phyloP scores from a whole-genome alignment of 139 green algal genomes.

The Chlorella sp. region DNA sequence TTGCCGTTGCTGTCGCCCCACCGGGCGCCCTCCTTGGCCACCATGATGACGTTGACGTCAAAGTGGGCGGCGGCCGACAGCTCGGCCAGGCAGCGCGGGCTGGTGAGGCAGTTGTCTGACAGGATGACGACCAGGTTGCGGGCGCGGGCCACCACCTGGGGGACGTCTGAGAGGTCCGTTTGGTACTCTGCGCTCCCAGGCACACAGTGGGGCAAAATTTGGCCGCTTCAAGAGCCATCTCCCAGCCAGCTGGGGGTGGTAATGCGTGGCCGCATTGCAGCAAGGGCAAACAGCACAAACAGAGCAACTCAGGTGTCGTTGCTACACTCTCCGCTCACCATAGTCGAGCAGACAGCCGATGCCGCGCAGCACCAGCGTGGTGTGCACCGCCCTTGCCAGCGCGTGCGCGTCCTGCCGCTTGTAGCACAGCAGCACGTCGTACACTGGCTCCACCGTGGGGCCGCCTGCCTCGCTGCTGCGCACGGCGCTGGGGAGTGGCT shows the following conservation, averaged over 20 bases:
- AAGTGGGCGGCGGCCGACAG: neutral
- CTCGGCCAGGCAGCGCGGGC: constrained; percentile 8
- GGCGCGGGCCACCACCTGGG: constrained; percentile 1
- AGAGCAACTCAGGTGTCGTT: no score
- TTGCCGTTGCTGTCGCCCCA: constrained; percentile 12
- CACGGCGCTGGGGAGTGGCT: neutral
- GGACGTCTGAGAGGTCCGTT: neutral
- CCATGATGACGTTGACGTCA: constrained; percentile 2
- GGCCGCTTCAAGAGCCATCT: no score
- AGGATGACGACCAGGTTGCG: constrained; percentile 12
- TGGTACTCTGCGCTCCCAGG: constrained; percentile 11
- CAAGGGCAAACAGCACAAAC: no score
- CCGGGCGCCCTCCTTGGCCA: constrained; percentile 10
- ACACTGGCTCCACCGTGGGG: neutral
- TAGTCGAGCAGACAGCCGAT: constrained; percentile 12
- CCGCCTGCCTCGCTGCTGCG: neutral
- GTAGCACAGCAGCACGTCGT: constrained; percentile 12
- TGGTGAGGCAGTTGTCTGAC: constrained; percentile 7
- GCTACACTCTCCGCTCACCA: no score
- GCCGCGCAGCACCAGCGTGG: constrained; percentile 1
- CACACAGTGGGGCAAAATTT: no score
- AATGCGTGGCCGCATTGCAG: no score
- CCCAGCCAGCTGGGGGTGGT: no score
- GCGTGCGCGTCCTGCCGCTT: constrained; percentile 10
- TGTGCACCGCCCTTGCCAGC: constrained; percentile 5